Evolutionary conservation across 371 early-diverging fungal genomes (phyloP).

Genomic region (Mortierella sp.): DNA sequence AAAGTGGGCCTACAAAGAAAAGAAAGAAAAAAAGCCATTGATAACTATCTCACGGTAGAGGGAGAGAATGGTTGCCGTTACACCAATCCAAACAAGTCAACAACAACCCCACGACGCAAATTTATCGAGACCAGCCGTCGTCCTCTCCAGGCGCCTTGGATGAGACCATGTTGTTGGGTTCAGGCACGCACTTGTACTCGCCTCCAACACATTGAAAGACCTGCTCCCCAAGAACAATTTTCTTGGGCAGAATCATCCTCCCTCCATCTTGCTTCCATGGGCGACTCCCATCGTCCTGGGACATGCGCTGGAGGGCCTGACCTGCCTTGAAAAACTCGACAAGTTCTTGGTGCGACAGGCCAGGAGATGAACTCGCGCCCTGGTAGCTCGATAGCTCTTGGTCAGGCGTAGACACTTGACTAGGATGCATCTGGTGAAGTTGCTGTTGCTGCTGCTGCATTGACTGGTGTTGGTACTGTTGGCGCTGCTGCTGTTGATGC

Average conservation of each 20-base stretch:
- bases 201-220: conserved; percentile 56
- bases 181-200: conserved; percentile 53
- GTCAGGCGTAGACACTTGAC: conserved; percentile 23
- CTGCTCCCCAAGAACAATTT: conserved; percentile 54
- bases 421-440: conserved; percentile 12
- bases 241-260: conserved; percentile 53
- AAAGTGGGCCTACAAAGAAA: neutral
- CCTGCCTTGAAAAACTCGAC: conserved; percentile 70
- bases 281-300: conserved; percentile 67
- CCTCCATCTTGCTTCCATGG: conserved; percentile 58
- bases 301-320: conserved; percentile 66
- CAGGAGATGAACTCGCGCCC: conserved; percentile 12
- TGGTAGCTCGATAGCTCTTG: conserved; percentile 25
- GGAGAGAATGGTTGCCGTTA: neutral
- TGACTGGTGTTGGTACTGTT: conserved; percentile 19
- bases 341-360: conserved; percentile 57
- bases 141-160: conserved; percentile 48
- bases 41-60: conserved; percentile 2
- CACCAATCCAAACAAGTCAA: conserved; percentile 8
- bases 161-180: conserved; percentile 37
- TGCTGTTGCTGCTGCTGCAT: conserved; percentile 22
- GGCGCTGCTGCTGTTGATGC: conserved; percentile 38
- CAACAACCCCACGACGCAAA: no score
- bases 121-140: conserved; percentile 52
- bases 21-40: conserved; percentile 7